Evolutionary conservation across 2,329 filamentous ascomycete species (phyloP).

Genomic region (Helotiales sp.): DNA sequence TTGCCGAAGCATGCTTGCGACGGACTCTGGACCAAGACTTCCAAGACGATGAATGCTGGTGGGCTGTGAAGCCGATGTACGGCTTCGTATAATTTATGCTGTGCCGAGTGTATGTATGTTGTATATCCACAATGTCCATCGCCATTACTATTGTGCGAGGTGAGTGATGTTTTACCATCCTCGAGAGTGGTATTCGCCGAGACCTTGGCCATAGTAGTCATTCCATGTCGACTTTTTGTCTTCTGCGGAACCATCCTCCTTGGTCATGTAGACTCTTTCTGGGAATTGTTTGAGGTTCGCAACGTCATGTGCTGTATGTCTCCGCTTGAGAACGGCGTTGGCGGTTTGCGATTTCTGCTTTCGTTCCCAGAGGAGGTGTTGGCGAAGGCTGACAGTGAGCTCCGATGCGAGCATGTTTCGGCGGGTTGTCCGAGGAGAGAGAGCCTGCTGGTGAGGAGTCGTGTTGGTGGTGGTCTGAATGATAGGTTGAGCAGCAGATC

Average conservation of each 20-base stretch:
- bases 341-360: constrained; percentile 90
- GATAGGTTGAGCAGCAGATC: constrained; percentile 72
- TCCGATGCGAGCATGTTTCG: constrained; percentile 96
- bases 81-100: constrained; percentile 22
- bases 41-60: constrained; percentile 32
- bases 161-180: constrained; percentile 65
- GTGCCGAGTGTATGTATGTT: constrained; percentile 1
- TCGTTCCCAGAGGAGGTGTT: constrained; percentile 91
- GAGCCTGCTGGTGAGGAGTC: constrained; percentile 62
- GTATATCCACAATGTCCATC: constrained; percentile 12
- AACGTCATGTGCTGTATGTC: constrained; percentile 88
- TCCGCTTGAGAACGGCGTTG: constrained; percentile 84
- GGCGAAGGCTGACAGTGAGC: constrained; percentile 86
- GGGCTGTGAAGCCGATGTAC: constrained; percentile 34
- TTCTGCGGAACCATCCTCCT: constrained; percentile 56
- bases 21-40: constrained; percentile 30
- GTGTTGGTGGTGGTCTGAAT: constrained; percentile 67
- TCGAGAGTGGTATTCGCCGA: constrained; percentile 78
- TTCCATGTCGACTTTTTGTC: constrained; percentile 73
- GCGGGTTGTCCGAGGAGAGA: constrained; percentile 88
- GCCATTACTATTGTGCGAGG: constrained; percentile 30
- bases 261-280: constrained; percentile 61
- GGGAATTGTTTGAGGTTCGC: constrained; percentile 84
- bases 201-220: constrained; percentile 81
- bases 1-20: constrained; percentile 19